phyloP scores from a whole-genome alignment of 768 basidiomycete species.

The Tricholoma sp. region DNA sequence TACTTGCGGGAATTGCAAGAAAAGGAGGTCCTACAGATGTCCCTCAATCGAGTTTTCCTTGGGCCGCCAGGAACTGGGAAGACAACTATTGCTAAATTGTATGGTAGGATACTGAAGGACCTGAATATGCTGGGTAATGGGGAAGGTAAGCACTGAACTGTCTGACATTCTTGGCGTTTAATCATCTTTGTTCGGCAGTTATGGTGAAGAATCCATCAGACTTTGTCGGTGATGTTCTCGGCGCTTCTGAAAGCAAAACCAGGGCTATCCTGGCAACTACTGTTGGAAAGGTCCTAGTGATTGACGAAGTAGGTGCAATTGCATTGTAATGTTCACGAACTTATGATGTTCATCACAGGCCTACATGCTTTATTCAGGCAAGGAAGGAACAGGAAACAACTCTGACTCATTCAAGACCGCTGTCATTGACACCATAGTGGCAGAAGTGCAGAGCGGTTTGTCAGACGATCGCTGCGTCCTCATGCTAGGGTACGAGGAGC shows the following conservation, averaged over 20 bases:
- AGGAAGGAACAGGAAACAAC: slow-evolving; percentile 16
- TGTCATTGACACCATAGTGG: slow-evolving; percentile 71
- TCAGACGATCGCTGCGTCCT: slow-evolving; percentile 69
- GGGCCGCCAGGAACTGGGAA: slow-evolving; percentile 71
- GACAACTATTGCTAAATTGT: slow-evolving; percentile 63
- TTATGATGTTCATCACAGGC: slow-evolving; percentile 36
- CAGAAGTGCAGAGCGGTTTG: slow-evolving; percentile 61
- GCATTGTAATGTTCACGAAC: background rate
- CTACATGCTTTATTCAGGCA: slow-evolving; percentile 56
- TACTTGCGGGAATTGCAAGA: slow-evolving; percentile 57
- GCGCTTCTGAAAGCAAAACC: slow-evolving; percentile 59
- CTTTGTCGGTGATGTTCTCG: slow-evolving; percentile 53
- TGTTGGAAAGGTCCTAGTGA: slow-evolving; percentile 62
- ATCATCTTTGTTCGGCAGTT: slow-evolving; percentile 31
- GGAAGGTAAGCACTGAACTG: slow-evolving; percentile 48
- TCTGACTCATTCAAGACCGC: slow-evolving; percentile 56
- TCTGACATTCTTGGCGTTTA: background rate
- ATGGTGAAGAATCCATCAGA: slow-evolving; percentile 64
- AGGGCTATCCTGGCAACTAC: slow-evolving; percentile 55
- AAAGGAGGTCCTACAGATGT: slow-evolving; percentile 44
- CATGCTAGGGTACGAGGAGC: slow-evolving; percentile 56
- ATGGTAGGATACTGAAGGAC: slow-evolving; percentile 58
- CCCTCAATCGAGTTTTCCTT: slow-evolving; percentile 61
- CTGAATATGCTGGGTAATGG: slow-evolving; percentile 62
- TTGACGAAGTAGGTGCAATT: slow-evolving; percentile 52